phyloP scores from a whole-genome alignment of 1,284 basidiomycete species.

The Melampsora larici-populina region DNA sequence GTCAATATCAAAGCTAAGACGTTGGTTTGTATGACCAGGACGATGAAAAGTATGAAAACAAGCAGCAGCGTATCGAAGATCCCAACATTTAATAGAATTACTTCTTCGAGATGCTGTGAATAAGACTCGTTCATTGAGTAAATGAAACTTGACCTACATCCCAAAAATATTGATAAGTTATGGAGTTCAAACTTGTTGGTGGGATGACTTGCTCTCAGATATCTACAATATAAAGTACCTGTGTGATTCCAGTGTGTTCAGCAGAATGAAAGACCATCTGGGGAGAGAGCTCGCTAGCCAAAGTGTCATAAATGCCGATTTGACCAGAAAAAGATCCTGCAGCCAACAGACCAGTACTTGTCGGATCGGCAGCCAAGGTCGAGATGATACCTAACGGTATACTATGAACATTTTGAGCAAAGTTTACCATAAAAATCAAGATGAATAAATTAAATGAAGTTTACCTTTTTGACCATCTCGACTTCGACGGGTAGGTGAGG shows the following conservation, averaged over 20 bases:
- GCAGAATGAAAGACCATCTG: constrained; percentile 43
- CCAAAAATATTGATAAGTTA: not conserved
- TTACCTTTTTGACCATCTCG: constrained; percentile 78
- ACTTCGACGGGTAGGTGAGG: constrained; percentile 73
- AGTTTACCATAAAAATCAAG: not conserved
- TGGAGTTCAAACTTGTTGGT: not conserved
- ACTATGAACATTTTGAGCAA: not conserved
- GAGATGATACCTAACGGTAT: constrained; percentile 70
- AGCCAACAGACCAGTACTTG: constrained; percentile 68
- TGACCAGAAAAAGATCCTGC: constrained; percentile 64
- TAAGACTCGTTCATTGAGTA: constrained; percentile 65
- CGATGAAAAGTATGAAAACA: constrained; percentile 58
- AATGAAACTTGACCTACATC: constrained; percentile 74
- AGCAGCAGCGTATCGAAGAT: constrained; percentile 63
- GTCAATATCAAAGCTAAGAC: constrained; percentile 72
- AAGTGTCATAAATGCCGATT: constrained; percentile 71
- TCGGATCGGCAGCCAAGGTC: constrained; percentile 69
- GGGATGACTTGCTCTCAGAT: not conserved
- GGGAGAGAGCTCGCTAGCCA: constrained; percentile 54
- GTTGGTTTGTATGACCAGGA: constrained; percentile 66
- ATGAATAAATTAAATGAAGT: constrained; percentile 9
- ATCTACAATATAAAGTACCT: constrained; percentile 58
- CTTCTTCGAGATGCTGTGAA: constrained; percentile 73
- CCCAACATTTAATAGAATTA: constrained; percentile 69
- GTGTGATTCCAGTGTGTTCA: constrained; percentile 64